These are phyloP conservation scores for Sugiyamaella japonica DNA, from an alignment of 1,139 yeast species.

Conservation along the genomic window DNA sequence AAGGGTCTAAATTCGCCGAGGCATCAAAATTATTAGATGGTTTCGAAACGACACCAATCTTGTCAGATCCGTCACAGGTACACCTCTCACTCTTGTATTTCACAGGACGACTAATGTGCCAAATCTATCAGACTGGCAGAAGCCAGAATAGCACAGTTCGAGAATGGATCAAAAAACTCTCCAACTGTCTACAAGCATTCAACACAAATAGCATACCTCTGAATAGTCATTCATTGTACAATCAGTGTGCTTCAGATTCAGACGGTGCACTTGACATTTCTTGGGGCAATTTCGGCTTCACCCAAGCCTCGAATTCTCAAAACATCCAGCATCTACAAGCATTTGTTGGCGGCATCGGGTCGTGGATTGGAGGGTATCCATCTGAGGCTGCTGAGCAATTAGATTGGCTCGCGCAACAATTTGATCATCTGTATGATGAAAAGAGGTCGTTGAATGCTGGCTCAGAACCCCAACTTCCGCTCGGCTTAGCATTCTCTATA, in stretches of 20 bases:
- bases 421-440: neutral
- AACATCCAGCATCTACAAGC: neutral
- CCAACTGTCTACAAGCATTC: neutral
- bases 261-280: neutral
- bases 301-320: neutral
- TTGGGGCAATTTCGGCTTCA: slow-evolving; percentile 10
- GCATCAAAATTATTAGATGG: slow-evolving; percentile 1
- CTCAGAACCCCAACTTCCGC: neutral
- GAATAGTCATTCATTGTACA: neutral
- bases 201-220: neutral
- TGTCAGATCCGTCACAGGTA: neutral
- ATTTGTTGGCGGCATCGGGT: neutral
- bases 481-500: slow-evolving; percentile 2
- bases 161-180: neutral
- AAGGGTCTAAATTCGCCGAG: neutral
- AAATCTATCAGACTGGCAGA: neutral
- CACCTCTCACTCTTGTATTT: neutral
- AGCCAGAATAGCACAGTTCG: neutral
- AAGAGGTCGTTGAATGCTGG: neutral
- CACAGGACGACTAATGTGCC: slow-evolving; percentile 3
- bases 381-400: neutral
- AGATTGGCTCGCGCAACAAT: neutral
- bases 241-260: neutral
- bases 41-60: slow-evolving; percentile 2
- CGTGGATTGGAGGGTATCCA: slow-evolving; percentile 10